Evolutionary conservation across 148 eudicot species (phyloP).

Genomic region (Drosera capensis): DNA sequence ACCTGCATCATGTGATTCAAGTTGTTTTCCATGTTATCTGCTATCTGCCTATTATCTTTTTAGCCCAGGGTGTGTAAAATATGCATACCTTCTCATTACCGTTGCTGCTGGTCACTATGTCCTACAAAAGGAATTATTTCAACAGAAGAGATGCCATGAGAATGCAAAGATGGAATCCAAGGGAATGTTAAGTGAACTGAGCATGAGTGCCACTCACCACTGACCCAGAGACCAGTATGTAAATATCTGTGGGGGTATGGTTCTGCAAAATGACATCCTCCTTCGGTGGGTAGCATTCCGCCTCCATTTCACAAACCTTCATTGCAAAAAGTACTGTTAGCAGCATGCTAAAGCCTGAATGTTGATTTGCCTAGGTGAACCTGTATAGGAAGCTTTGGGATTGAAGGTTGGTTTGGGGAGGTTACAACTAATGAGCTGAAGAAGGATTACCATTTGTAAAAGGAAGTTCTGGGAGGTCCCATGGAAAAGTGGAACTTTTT

Average conservation of each 20-base stretch:
- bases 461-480: slow-evolving; percentile 68
- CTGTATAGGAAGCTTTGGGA: neutral
- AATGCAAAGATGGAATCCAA: too few species aligned
- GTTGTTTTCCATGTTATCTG: slow-evolving; percentile 2
- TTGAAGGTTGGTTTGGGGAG: neutral
- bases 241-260: slow-evolving; percentile 61
- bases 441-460: slow-evolving; percentile 56
- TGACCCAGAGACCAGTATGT: slow-evolving; percentile 70
- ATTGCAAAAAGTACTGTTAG: neutral
- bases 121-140: slow-evolving; percentile 28
- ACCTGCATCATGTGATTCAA: slow-evolving; percentile 24
- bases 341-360: neutral
- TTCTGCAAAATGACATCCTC: slow-evolving; percentile 70
- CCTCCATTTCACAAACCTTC: slow-evolving; percentile 77
- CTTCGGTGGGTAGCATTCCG: slow-evolving; percentile 76
- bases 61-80: neutral
- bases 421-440: too few species aligned
- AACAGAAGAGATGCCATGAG: too few species aligned
- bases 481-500: slow-evolving; percentile 49
- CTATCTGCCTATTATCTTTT: too few species aligned
- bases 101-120: slow-evolving; percentile 22
- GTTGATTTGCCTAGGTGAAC: neutral
- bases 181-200: too few species aligned
- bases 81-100: slow-evolving; percentile 39
- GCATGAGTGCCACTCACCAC: slow-evolving; percentile 32